Conservation (phyloP, 75 land plant species). For the Pinus tabuliformis region DNA sequence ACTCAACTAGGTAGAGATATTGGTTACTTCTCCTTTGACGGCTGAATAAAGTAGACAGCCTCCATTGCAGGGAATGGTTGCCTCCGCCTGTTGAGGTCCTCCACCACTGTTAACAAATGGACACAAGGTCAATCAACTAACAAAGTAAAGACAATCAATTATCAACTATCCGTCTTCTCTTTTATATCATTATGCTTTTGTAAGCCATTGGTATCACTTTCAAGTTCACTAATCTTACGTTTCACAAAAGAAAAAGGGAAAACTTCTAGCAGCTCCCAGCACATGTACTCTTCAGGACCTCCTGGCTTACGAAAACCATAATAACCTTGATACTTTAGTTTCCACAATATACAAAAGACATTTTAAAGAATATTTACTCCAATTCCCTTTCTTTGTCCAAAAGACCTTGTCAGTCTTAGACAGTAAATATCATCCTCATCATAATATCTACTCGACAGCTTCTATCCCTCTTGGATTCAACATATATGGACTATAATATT, state of each 20-base stretch:
- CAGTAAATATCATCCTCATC: too few species aligned
- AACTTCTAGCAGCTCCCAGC: not conserved
- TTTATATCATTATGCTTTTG: not conserved
- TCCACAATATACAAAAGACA: too few species aligned
- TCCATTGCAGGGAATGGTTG: slow-evolving; percentile 94
- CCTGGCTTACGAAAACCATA: not conserved
- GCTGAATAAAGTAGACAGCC: slow-evolving; percentile 96
- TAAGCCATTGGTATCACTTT: not conserved
- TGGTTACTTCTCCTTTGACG: slow-evolving; percentile 72
- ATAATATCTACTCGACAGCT: too few species aligned
- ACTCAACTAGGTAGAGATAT: not conserved
- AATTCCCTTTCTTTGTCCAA: too few species aligned
- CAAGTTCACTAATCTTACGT: not conserved
- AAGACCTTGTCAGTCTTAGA: too few species aligned
- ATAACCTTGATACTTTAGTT: not conserved
- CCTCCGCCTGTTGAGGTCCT: slow-evolving; percentile 82
- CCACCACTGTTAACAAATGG: slow-evolving; percentile 67
- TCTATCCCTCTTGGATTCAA: too few species aligned
- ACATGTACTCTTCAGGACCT: not conserved
- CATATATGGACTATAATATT: too few species aligned
- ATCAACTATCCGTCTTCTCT: not conserved
- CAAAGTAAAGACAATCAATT: not conserved
- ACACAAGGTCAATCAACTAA: not conserved
- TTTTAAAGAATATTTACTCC: too few species aligned
- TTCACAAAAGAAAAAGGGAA: not conserved